Conservation (phyloP, 345 rosid genomes). For the Erodium maritimum region DNA sequence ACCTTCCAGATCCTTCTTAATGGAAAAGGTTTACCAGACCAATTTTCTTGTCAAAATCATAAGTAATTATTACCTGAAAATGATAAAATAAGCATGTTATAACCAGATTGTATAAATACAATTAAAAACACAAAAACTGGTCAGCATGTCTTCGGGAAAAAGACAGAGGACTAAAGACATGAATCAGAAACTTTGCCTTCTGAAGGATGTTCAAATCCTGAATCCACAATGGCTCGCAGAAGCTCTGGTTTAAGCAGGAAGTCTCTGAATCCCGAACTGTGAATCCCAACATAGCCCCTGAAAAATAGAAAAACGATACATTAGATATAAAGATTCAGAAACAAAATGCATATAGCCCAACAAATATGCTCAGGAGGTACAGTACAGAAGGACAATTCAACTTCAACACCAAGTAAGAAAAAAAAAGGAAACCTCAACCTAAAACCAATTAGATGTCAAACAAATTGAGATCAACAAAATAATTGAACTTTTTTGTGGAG, state of each 20-base stretch:
- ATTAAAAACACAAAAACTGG: too few species aligned
- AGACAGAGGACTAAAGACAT: too few species aligned
- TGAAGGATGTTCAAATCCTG: constrained; percentile 98
- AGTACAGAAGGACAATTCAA: too few species aligned
- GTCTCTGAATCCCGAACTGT: constrained; percentile 99
- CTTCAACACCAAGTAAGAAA: too few species aligned
- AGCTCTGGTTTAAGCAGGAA: constrained; percentile 98
- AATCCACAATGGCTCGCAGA: constrained; percentile 91
- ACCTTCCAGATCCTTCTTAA: constrained; percentile 53
- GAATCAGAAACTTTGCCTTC: constrained; percentile 44
- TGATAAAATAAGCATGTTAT: not conserved
- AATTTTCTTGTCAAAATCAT: constrained; percentile 56
- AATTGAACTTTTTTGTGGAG: too few species aligned
- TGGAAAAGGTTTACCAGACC: constrained; percentile 51
- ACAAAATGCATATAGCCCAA: too few species aligned
- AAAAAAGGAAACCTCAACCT: too few species aligned
- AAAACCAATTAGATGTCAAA: too few species aligned
- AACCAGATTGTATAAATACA: not conserved
- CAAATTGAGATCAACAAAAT: too few species aligned
- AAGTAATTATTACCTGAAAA: constrained; percentile 50
- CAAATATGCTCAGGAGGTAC: too few species aligned
- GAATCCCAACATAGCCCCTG: constrained; percentile 96
- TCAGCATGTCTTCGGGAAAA: not conserved
- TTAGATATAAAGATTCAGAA: too few species aligned
- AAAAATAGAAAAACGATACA: not conserved